These are phyloP conservation scores for Hymenoscyphus scutula DNA, from an alignment of 2,329 filamentous ascomycete species.

Conservation along the genomic window DNA sequence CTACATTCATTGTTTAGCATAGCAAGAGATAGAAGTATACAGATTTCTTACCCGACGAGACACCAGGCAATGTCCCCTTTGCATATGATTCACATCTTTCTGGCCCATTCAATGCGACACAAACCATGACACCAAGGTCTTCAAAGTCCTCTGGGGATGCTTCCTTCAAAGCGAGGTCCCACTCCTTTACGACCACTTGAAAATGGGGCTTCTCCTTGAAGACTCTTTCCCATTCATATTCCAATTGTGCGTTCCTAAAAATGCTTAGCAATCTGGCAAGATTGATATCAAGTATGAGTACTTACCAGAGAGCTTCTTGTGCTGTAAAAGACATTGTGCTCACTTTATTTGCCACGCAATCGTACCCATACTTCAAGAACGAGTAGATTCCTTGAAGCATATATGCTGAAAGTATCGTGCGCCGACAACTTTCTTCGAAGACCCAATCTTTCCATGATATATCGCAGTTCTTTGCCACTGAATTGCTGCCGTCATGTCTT, in stretches of 20 bases:
- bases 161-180: neutral
- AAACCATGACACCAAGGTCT: constrained; percentile 4
- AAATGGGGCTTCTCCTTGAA: neutral
- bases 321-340: neutral
- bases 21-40: too few species aligned
- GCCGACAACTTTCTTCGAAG: neutral
- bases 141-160: neutral
- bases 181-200: neutral
- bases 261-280: neutral
- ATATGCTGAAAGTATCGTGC: neutral
- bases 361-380: constrained; percentile 4
- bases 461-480: neutral
- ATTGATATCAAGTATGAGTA: neutral
- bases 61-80: too few species aligned
- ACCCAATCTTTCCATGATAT: neutral
- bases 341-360: neutral
- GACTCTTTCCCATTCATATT: neutral
- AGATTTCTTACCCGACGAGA: too few species aligned
- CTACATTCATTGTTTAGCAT: too few species aligned
- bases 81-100: neutral
- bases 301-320: neutral
- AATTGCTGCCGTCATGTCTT: neutral
- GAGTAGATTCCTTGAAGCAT: constrained; percentile 5
- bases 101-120: neutral
- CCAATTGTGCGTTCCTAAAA: neutral